phyloP scores from a whole-genome alignment of 2,329 filamentous ascomycete genomes.

The Colletotrichum siamense region DNA sequence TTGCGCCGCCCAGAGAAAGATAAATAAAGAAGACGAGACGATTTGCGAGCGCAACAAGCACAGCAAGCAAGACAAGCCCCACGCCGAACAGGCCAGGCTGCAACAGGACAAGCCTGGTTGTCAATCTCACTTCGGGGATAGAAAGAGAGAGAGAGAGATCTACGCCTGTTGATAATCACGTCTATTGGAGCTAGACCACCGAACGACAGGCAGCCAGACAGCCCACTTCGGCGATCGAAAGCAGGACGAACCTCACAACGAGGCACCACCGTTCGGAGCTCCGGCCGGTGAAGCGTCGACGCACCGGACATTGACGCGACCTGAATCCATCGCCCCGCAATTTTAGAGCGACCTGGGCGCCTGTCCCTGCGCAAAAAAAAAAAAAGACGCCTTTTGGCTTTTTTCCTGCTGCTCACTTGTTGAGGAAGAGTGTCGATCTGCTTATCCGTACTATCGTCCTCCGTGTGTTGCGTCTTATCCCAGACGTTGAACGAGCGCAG shows the following conservation, averaged over 20 bases:
- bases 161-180: neutral
- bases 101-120: neutral
- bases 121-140: neutral
- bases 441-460: neutral
- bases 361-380: neutral
- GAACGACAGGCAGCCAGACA: neutral
- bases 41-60: neutral
- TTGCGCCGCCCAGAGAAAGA: neutral
- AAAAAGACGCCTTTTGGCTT: neutral
- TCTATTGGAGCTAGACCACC: neutral
- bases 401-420: neutral
- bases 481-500: neutral
- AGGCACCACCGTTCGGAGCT: neutral
- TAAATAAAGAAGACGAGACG: neutral
- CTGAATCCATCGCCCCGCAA: neutral
- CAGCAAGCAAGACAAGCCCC: neutral
- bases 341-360: neutral
- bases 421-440: neutral
- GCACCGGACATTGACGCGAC: neutral
- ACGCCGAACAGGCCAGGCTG: neutral
- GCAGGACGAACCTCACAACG: neutral
- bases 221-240: neutral
- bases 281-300: conserved; percentile 5
- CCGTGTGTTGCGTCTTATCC: neutral
- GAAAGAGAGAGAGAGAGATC: neutral